Base-by-base conservation (phyloP, 2,329 filamentous ascomycete species). In the Leptographium flavum region DNA sequence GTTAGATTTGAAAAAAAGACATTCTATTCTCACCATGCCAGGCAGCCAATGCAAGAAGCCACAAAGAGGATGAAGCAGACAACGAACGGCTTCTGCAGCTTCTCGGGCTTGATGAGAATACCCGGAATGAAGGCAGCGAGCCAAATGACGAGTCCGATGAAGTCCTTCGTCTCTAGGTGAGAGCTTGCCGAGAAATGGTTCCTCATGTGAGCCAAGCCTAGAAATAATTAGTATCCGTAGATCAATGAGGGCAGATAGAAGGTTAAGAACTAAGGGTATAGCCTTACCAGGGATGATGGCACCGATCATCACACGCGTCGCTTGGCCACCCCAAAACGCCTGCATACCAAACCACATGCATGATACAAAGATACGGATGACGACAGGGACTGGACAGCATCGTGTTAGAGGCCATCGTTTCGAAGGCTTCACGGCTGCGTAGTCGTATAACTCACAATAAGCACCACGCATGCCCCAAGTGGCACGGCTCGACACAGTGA, bases 401-500 rank as follows among this genome's bases (percentile, higher is more conserved):
- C n/a, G n/a, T n/a, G n/a, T n/a, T n/a, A n/a, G n/a, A n/a, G n/a
- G n/a, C n/a, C n/a, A n/a, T n/a, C n/a, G n/a, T n/a, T n/a, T n/a
- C n/a, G n/a, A n/a, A n/a, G n/a, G n/a, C n/a, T n/a, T n/a, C n/a
- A n/a, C n/a, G 32, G 32, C 8, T n/a, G 27, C 39, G 25, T 13
- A n/a, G 8, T 6, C 13, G 13, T 30, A 11, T 13, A 14, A 42
- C 46, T 6, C 23, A 46, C 47, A 66, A 39, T 69, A 72, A 9
- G 59, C 55, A 2, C 66, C 66, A 21, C 58, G 62, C 49, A 65
- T 57, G 15, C 66, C 67, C 60, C 63, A 68, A 25, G 63, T 56
- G 21, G 58, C 57, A 7, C 66, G 56, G 11, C 58, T 57, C 7
- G 60, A 55, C 14, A 70, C 63, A 0, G 66, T 60, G 35, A 66